These are phyloP conservation scores for Phytophthora quininea DNA, from an alignment of 352 stramenopile species.

Conservation along the genomic window DNA sequence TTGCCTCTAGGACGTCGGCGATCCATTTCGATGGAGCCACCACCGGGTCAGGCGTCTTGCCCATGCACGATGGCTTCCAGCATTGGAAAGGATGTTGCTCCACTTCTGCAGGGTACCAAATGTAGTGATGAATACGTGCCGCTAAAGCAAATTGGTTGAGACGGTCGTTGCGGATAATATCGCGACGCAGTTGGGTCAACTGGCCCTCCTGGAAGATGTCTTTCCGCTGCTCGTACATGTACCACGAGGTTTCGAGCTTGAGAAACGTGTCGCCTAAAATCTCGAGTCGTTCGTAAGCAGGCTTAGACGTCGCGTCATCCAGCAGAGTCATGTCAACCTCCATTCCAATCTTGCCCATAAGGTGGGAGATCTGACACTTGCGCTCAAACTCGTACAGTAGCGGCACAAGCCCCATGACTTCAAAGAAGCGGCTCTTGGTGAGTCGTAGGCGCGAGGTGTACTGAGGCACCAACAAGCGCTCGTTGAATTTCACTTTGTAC, in stretches of 20 bases:
- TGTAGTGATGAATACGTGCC: conserved; percentile 73
- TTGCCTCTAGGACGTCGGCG: conserved; percentile 83
- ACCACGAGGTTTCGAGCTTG: conserved; percentile 89
- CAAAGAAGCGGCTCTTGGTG: conserved; percentile 75
- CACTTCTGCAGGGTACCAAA: conserved; percentile 77
- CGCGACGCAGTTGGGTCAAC: conserved; percentile 73
- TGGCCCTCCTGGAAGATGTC: conserved; percentile 78
- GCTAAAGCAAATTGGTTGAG: conserved; percentile 76
- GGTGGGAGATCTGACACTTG: conserved; percentile 87
- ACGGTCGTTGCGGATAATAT: conserved; percentile 89
- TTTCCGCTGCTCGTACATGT: conserved; percentile 74
- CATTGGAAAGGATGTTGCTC: conserved; percentile 85
- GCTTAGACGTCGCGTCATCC: conserved; percentile 85
- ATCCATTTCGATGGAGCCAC: conserved; percentile 86
- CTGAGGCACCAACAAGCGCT: conserved; percentile 75
- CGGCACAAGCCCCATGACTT: conserved; percentile 83
- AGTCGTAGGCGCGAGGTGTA: conserved; percentile 70
- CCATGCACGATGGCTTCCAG: conserved; percentile 91
- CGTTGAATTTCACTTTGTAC: conserved; percentile 73
- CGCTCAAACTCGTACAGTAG: conserved; percentile 89
- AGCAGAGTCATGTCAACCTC: conserved; percentile 79
- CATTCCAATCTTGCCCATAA: conserved; percentile 81
- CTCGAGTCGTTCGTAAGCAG: conserved; percentile 82
- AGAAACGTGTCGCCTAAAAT: conserved; percentile 86
- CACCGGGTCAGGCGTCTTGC: conserved; percentile 71